Base-by-base conservation (phyloP, 1,284 basidiomycete genomes). In the Albatrellus sp. region DNA sequence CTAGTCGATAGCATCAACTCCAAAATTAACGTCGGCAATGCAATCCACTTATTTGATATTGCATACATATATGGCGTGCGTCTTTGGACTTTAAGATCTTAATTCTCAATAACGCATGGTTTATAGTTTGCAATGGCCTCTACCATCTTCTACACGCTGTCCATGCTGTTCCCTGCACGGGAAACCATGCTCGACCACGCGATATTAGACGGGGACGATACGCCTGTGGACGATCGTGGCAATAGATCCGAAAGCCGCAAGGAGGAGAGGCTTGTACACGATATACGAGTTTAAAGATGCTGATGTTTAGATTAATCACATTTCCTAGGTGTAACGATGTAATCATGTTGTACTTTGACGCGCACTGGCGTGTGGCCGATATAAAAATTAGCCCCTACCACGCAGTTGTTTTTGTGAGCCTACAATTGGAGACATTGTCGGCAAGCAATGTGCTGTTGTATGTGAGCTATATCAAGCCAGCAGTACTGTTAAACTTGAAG, bases 1-100 rank as follows among this genome's bases (percentile, higher is more conserved):
- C 65, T 87, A 39, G 72, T 82, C 46, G 69, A 73, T 48, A 73
- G 72, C 47, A 81, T 88, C 59, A 79, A 79, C 53, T 55, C 73
- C 2, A 65, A 61, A 14, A 70, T 84, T 51, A 45, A 62, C 0
- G 70, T 81, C 12, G 78, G 76, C 16, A 65, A 72, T 19, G 69
- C 65, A 1, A 56, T 57, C 2, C 69, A 67, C 50, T 55, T 84
- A 9, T 85, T 77, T 54, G 72, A 80, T 53, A 68, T 86, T 50
- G 76, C 78, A 5, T 86, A 80, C 76, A 51, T 84, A 8, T 81
- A 76, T 46, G 80, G 82, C 30, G 80, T 84, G 60, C 49, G 76
- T 63, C 11, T 24, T 24, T 24, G 24, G 24, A 7, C 24, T 24
- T 24, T 3, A 7, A 7, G 7, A 7, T 13, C 37, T 8, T 13